These are phyloP conservation scores for Geotrichum ghanense DNA, from an alignment of 805 yeast species.

Conservation along the genomic window DNA sequence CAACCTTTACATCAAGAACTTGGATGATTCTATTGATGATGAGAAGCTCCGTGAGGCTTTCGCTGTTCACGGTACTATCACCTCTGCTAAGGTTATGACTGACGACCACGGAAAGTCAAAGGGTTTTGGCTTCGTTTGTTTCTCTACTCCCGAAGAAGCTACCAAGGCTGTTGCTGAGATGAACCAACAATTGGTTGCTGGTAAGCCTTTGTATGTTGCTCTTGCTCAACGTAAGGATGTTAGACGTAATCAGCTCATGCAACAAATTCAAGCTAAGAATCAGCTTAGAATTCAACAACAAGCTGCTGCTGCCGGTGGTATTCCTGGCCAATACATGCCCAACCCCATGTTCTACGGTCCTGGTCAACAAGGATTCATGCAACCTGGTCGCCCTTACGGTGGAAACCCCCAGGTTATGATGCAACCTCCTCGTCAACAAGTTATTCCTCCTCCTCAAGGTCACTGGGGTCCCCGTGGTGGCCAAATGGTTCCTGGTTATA, in stretches of 20 bases:
- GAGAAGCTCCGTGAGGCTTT: constrained; percentile 88
- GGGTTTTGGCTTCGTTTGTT: constrained; percentile 98
- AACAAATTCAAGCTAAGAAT: constrained; percentile 96
- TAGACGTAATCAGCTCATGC: constrained; percentile 92
- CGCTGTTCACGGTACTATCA: constrained; percentile 84
- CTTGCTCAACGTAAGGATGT: constrained; percentile 98
- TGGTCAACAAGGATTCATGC: constrained; percentile 60
- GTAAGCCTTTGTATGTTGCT: constrained; percentile 96
- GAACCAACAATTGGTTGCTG: constrained; percentile 92
- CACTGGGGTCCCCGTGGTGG: constrained; percentile 46
- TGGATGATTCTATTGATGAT: constrained; percentile 87
- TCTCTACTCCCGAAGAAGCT: constrained; percentile 97
- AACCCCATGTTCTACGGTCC: constrained; percentile 69
- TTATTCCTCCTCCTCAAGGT: constrained; percentile 26
- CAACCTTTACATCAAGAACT: constrained; percentile 91
- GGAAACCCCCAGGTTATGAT: constrained; percentile 28
- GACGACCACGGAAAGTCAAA: constrained; percentile 91
- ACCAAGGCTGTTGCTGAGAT: constrained; percentile 96
- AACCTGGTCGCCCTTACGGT: constrained; percentile 41
- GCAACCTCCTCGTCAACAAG: constrained; percentile 25
- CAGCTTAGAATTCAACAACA: constrained; percentile 98
- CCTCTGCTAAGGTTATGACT: constrained; percentile 73
- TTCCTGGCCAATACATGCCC: constrained; percentile 74
- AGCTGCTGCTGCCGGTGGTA: constrained; percentile 63
- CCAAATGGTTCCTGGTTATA: constrained; percentile 66